A percentile compares a stretch with the other conserved stretches of the same genome.
phyloP scores from a whole-genome alignment of 2,329 filamentous ascomycete species.

The Tricladium varicosporioides region DNA sequence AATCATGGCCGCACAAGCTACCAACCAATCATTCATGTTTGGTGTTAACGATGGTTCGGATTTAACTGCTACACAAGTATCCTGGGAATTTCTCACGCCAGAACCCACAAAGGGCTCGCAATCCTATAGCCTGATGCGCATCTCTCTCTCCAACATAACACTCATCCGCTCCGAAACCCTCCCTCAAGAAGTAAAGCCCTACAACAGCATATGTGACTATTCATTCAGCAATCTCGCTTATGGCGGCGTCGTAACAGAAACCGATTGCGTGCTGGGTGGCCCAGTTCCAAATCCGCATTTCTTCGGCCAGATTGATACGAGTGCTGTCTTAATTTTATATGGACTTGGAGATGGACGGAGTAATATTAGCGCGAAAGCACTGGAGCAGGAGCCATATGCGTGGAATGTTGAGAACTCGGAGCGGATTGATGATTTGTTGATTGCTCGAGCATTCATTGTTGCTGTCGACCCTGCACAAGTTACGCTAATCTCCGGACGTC shows the following conservation, averaged over 20 bases:
- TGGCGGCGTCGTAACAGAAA: slow-evolving; percentile 1
- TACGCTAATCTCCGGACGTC: background rate
- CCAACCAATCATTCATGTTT: background rate
- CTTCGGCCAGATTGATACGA: slow-evolving; percentile 4
- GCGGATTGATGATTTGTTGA: slow-evolving; percentile 1
- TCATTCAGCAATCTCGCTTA: slow-evolving; percentile 4
- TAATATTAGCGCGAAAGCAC: background rate
- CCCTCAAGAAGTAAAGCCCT: background rate
- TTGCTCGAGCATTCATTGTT: slow-evolving; percentile 1
- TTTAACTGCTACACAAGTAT: slow-evolving; percentile 4
- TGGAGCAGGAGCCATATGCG: background rate
- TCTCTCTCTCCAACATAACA: slow-evolving; percentile 4
- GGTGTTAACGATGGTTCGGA: background rate
- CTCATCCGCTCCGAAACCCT: slow-evolving; percentile 3
- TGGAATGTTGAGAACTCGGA: slow-evolving; percentile 1
- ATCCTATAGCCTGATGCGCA: slow-evolving; percentile 2
- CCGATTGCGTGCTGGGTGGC: background rate
- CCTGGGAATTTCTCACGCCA: slow-evolving; percentile 3
- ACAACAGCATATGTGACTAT: background rate
- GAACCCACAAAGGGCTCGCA: background rate
- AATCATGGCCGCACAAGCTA: background rate
- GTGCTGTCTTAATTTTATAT: slow-evolving; percentile 1
- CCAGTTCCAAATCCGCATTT: background rate
- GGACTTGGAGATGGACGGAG: slow-evolving; percentile 3
- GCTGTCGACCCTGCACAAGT: slow-evolving; percentile 4